Evolutionary conservation across 2,329 filamentous ascomycete species (phyloP).

Genomic region (Pseudogymnoascus sp.): DNA sequence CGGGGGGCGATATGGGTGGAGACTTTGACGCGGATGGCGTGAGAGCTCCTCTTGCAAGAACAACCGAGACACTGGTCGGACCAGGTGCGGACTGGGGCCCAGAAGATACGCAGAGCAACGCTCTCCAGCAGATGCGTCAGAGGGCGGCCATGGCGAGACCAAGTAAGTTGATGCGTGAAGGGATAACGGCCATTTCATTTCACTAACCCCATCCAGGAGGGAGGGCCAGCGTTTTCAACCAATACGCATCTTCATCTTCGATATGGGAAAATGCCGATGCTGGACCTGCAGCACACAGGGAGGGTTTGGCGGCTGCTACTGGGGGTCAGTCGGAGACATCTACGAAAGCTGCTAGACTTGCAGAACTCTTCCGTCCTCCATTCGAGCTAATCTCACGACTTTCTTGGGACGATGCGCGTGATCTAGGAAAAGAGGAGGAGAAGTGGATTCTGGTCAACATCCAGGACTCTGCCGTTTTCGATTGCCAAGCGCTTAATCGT

Average conservation of each 20-base stretch:
- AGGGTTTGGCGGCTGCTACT: constrained; percentile 51
- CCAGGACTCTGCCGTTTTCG: constrained; percentile 87
- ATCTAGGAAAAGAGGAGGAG: constrained; percentile 76
- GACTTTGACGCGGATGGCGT: constrained; percentile 52
- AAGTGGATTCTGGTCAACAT: constrained; percentile 97
- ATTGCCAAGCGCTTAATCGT: constrained; percentile 87
- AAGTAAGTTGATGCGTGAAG: constrained; percentile 16
- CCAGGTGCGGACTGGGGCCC: constrained; percentile 43
- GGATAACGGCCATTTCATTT: not conserved
- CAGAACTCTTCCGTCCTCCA: constrained; percentile 86
- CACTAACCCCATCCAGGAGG: constrained; percentile 23
- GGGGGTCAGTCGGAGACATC: constrained; percentile 59
- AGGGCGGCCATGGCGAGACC: constrained; percentile 27
- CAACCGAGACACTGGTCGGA: constrained; percentile 83
- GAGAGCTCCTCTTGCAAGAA: constrained; percentile 82
- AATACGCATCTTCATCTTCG: constrained; percentile 42
- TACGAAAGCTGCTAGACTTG: constrained; percentile 68
- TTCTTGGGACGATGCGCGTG: constrained; percentile 76
- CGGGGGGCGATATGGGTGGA: constrained; percentile 38
- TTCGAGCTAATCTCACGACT: constrained; percentile 79
- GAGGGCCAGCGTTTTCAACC: constrained; percentile 63
- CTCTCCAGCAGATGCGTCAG: constrained; percentile 26
- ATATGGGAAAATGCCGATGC: constrained; percentile 43
- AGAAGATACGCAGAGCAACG: constrained; percentile 32
- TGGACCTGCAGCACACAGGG: constrained; percentile 40